Evolutionary conservation across 768 basidiomycete genomes (phyloP).

Genomic region (Auricularia sp.): DNA sequence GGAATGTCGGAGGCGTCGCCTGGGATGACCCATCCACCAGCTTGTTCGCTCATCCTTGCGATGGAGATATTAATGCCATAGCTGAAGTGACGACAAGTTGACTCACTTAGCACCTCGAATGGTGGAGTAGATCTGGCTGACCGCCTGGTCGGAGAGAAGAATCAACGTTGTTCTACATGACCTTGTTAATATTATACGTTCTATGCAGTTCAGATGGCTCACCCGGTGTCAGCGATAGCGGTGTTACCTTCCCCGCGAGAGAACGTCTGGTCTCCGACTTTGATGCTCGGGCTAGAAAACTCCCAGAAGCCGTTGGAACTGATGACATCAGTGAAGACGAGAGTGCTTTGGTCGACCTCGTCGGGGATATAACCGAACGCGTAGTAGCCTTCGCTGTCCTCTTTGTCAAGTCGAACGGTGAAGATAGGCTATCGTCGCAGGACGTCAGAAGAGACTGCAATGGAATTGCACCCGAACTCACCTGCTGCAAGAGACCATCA

Average conservation of each 20-base stretch:
- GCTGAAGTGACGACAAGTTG: constrained; percentile 14
- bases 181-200: neutral
- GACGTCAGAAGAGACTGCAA: neutral
- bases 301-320: constrained; percentile 33
- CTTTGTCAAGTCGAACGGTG: constrained; percentile 27
- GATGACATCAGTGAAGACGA: constrained; percentile 3
- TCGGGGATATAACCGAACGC: constrained; percentile 26
- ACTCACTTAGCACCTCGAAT: constrained; percentile 28
- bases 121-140: constrained; percentile 23
- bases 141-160: constrained; percentile 24
- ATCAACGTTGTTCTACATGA: constrained; percentile 17
- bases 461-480: neutral
- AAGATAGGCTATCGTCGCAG: neutral
- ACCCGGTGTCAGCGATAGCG: constrained; percentile 30
- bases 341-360: neutral
- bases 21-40: constrained; percentile 30
- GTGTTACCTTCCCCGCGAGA: constrained; percentile 17
- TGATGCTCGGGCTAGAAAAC: constrained; percentile 13
- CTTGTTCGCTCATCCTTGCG: no score
- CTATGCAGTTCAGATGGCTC: neutral
- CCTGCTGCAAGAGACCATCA: constrained; percentile 16
- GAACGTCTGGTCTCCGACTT: constrained; percentile 10
- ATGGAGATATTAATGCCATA: no score
- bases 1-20: constrained; percentile 20
- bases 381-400: constrained; percentile 29